Conservation (phyloP, 495 filamentous ascomycete species). For the Xylaria telfairii region DNA sequence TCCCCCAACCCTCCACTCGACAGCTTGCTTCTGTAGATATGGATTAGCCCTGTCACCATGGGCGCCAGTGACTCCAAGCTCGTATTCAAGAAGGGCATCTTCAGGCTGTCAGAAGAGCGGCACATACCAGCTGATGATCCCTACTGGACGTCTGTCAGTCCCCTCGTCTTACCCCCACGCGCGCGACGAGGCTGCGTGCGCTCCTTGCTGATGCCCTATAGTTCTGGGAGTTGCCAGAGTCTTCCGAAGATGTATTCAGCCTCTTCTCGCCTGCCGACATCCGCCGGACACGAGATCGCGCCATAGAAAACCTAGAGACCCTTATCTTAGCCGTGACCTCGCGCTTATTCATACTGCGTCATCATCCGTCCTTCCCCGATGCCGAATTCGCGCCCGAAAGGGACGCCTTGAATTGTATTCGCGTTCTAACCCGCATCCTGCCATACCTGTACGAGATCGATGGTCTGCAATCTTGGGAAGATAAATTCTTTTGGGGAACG, state of each 20-base stretch:
- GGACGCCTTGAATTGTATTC: constrained; percentile 91
- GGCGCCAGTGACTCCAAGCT: constrained; percentile 99
- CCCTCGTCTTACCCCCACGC: neutral
- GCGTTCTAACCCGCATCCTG: constrained; percentile 87
- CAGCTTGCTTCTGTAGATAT: constrained; percentile 30
- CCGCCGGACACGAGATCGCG: constrained; percentile 84
- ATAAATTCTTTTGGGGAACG: constrained; percentile 88
- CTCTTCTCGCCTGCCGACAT: constrained; percentile 95
- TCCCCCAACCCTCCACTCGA: neutral
- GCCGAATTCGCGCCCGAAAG: constrained; percentile 86
- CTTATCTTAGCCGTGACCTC: constrained; percentile 82
- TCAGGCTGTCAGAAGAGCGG: constrained; percentile 89
- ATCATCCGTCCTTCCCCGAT: constrained; percentile 90
- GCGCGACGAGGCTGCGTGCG: neutral
- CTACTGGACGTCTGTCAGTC: constrained; percentile 88
- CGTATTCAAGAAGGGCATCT: constrained; percentile 98
- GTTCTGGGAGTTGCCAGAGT: constrained; percentile 99
- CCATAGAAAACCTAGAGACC: constrained; percentile 89
- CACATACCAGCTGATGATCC: constrained; percentile 86
- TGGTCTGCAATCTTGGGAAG: constrained; percentile 83
- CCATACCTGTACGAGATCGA: constrained; percentile 95
- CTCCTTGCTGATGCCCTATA: constrained; percentile 43
- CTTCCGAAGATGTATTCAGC: constrained; percentile 94
- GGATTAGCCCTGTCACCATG: constrained; percentile 61
- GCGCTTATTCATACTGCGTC: constrained; percentile 79